Percentiles rank a stretch among this genome's conserved stretches.
Evolutionary conservation across 805 yeast species (phyloP).

Genomic region (Candida berthetii): DNA sequence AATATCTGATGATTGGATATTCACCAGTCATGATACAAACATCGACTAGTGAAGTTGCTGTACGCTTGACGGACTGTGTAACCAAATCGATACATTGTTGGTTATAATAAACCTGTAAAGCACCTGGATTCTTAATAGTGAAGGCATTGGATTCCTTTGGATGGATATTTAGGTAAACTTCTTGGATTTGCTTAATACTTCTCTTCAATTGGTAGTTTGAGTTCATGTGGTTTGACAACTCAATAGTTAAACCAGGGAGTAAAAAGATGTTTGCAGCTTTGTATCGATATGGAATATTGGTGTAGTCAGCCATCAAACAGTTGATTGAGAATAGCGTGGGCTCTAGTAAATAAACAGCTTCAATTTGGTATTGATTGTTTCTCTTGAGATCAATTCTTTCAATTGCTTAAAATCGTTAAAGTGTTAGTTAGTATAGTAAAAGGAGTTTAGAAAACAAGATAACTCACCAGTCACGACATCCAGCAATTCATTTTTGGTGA

Average conservation of each 20-base stretch:
- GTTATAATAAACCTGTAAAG: conserved; percentile 72
- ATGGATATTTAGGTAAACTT: conserved; percentile 41
- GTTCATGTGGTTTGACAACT: conserved; percentile 22
- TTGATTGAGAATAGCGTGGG: conserved; percentile 63
- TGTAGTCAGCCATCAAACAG: conserved; percentile 74
- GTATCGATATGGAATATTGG: conserved; percentile 63
- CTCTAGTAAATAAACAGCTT: conserved; percentile 75
- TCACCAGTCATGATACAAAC: conserved; percentile 79
- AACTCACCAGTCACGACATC: conserved; percentile 38
- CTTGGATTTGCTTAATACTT: conserved; percentile 25
- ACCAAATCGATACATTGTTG: conserved; percentile 56
- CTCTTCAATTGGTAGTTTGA: conserved; percentile 22
- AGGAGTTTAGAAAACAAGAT: too few species aligned
- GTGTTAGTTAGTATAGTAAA: background rate
- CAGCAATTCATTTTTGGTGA: conserved; percentile 42
- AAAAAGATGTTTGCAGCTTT: conserved; percentile 68
- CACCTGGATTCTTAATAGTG: conserved; percentile 53
- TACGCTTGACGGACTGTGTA: conserved; percentile 45
- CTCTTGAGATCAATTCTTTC: conserved; percentile 59
- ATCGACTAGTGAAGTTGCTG: conserved; percentile 63
- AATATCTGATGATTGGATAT: conserved; percentile 79
- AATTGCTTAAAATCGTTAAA: conserved; percentile 32
- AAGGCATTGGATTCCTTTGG: conserved; percentile 72
- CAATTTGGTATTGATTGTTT: conserved; percentile 56
- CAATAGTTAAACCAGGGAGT: conserved; percentile 47